Base-by-base conservation (phyloP, 106 monocot species). In the Dioscorea zingiberensis region DNA sequence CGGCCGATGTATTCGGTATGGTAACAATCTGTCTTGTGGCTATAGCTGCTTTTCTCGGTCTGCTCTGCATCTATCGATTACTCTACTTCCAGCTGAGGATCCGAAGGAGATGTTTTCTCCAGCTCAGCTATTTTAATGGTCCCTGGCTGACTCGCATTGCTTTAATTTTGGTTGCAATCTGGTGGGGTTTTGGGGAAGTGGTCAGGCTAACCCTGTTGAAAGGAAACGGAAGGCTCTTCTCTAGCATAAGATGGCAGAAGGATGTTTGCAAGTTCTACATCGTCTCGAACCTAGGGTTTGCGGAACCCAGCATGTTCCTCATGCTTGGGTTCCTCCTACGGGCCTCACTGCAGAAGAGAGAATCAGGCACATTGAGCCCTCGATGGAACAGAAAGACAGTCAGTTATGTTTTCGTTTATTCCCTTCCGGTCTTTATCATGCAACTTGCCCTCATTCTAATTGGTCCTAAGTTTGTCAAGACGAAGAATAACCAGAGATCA, bases 271-370 rank as follows among this genome's bases (percentile, higher is more conserved):
- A 87, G 59, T 72, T 82, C 47, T 93, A 87, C 67, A 73, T 93
- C 22, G 27, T 87, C 27, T 84, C 84, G 22, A 84, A 84, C 68
- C 66, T 93, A 4, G 92, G 92, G 21, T 87, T 93, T 77, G 77
- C 92, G 17, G 92, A 93, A 62, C 87, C 92, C 1, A 47, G 68
- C 44, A 59, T 87, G 56, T 76, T 85, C 23, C 75, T 93, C 2
- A 73, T 85, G 29, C 77, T 85, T 2, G 74, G 69, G 2, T 80
- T 80, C 55, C 79, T 90, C 32, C 79, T 90, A 9, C 76, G 70
- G 25, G 77, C 86, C 6, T 83, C 89, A 27, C 47, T 88, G 30
- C 78, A 78, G 64, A 75, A 70, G 47, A 63, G 69, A 23, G 78
- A 82, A 25, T 47, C 67, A 14, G 88, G 81, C n/a, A 68, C 81